A percentile compares a stretch with the other conserved stretches of the same genome.
These are phyloP conservation scores for Epichloe bromicola DNA, from an alignment of 2,329 filamentous ascomycete species.

Conservation along the genomic window DNA sequence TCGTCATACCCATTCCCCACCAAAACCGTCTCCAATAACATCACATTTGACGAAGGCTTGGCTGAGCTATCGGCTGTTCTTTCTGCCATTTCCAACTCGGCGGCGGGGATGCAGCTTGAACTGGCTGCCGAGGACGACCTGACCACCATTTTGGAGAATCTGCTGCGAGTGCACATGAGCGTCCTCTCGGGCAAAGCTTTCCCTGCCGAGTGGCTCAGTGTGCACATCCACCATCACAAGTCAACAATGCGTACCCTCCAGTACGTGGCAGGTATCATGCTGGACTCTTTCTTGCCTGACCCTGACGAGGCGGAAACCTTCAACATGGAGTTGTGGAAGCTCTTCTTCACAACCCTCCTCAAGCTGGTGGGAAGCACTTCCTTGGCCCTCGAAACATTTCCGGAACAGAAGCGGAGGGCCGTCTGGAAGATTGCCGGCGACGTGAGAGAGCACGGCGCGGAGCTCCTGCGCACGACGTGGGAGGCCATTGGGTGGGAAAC, in stretches of 20 bases:
- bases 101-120: conserved; percentile 60
- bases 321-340: conserved; percentile 86
- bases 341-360: conserved; percentile 80
- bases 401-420: conserved; percentile 87
- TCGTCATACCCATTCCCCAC: conserved; percentile 79
- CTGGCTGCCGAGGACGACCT: conserved; percentile 60
- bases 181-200: conserved; percentile 84
- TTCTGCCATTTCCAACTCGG: conserved; percentile 64
- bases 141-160: conserved; percentile 60
- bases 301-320: conserved; percentile 87
- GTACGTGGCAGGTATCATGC: conserved; percentile 64
- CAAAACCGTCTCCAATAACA: conserved; percentile 48
- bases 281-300: conserved; percentile 74
- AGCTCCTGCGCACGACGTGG: conserved; percentile 75
- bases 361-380: conserved; percentile 82
- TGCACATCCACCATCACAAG: conserved; percentile 86
- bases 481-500: conserved; percentile 96
- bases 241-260: conserved; percentile 78
- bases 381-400: conserved; percentile 85
- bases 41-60: conserved; percentile 68
- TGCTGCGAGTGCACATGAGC: conserved; percentile 75
- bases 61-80: conserved; percentile 82
- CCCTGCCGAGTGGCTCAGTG: conserved; percentile 77
- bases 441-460: conserved; percentile 81
- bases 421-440: conserved; percentile 99